Percentiles rank a stretch among this genome's conserved stretches.
Conservation (phyloP, 495 filamentous ascomycete genomes). For the Aspergillus saccharolyticus region DNA sequence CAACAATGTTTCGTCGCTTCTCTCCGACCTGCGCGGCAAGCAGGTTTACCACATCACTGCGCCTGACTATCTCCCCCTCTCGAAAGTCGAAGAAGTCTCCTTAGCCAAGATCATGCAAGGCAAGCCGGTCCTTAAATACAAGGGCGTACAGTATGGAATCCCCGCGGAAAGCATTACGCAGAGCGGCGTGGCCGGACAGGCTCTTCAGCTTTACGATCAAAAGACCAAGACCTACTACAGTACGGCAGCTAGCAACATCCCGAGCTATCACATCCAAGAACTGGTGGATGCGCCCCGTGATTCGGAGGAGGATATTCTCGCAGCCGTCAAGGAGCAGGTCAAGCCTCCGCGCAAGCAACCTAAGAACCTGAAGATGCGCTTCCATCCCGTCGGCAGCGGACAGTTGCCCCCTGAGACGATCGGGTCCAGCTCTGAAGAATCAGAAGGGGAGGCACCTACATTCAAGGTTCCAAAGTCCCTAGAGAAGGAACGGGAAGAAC, state of each 20-base stretch:
- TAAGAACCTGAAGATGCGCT: constrained; percentile 57
- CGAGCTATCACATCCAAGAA: constrained; percentile 44
- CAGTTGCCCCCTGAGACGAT: constrained; percentile 40
- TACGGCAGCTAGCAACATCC: constrained; percentile 28
- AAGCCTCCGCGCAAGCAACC: constrained; percentile 49
- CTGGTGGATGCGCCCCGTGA: constrained; percentile 33
- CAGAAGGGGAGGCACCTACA: constrained; percentile 36
- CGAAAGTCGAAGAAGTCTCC: constrained; percentile 40
- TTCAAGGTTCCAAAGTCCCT: constrained; percentile 29
- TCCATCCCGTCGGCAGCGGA: constrained; percentile 49
- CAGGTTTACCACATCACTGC: constrained; percentile 43
- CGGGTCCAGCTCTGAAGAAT: constrained; percentile 47
- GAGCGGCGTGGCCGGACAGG: constrained; percentile 27
- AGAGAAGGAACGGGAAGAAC: constrained; percentile 29
- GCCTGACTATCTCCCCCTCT: constrained; percentile 38
- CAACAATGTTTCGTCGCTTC: constrained; percentile 30
- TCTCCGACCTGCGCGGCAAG: constrained; percentile 40
- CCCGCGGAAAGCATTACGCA: constrained; percentile 34
- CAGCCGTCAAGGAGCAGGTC: constrained; percentile 33
- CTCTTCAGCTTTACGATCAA: constrained; percentile 34
- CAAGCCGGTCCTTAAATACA: constrained; percentile 35
- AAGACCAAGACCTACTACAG: constrained; percentile 30
- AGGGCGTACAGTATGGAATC: constrained; percentile 44
- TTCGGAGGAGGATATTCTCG: constrained; percentile 30
- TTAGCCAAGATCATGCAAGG: constrained; percentile 39